A percentile compares a stretch with the other conserved stretches of the same genome.
These are phyloP conservation scores for Ogataea methanolica DNA, from an alignment of 805 yeast genomes.

Conservation along the genomic window DNA sequence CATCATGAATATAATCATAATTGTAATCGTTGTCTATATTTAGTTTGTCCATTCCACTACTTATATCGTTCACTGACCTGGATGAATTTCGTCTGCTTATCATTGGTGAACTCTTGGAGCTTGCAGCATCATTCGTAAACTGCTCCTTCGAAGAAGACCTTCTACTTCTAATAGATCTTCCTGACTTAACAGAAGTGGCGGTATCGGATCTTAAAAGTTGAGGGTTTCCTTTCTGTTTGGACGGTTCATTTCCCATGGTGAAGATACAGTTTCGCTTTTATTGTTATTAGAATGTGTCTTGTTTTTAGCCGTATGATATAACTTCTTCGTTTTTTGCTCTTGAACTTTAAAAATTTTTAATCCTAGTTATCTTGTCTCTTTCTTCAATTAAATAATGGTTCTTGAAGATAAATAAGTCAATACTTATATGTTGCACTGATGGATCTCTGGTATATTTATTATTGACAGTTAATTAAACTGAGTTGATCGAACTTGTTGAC, in stretches of 20 bases:
- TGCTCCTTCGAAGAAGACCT: slow-evolving; percentile 17
- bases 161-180: slow-evolving; percentile 27
- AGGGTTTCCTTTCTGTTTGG: slow-evolving; percentile 25
- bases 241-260: slow-evolving; percentile 32
- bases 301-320: neutral
- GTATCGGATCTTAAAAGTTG: slow-evolving; percentile 29
- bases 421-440: too few species aligned
- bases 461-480: too few species aligned
- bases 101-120: slow-evolving; percentile 19
- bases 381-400: too few species aligned
- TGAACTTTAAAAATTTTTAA: neutral
- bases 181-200: slow-evolving; percentile 25
- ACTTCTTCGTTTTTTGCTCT: neutral
- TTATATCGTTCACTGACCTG: slow-evolving; percentile 17
- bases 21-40: slow-evolving; percentile 14
- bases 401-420: too few species aligned
- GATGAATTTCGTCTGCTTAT: slow-evolving; percentile 24
- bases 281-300: neutral
- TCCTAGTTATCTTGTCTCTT: too few species aligned
- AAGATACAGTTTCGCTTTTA: neutral
- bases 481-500: too few species aligned
- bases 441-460: too few species aligned
- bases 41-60: slow-evolving; percentile 14
- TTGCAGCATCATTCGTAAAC: slow-evolving; percentile 15
- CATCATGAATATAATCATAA: slow-evolving; percentile 21